These are phyloP conservation scores for Ceratobasidium sp. DNA, from an alignment of 1,284 basidiomycete genomes.

Conservation along the genomic window DNA sequence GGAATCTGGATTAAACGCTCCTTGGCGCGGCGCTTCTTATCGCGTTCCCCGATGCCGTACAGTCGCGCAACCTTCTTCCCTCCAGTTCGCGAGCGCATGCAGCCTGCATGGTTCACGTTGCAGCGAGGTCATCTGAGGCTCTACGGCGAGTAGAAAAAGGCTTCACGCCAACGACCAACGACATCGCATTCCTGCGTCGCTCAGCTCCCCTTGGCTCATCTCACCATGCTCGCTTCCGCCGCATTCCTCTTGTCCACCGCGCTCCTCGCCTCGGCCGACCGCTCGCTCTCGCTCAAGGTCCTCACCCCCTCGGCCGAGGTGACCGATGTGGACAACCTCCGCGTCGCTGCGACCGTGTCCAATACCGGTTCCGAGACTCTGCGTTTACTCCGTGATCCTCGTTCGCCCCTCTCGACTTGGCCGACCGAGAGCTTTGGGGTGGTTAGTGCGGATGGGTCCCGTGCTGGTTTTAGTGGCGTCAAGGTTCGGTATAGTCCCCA, in stretches of 20 bases:
- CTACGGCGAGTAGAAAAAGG: too few relatives aligned
- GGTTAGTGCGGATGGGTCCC: slow-evolving; percentile 49
- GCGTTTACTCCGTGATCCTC: slow-evolving; percentile 57
- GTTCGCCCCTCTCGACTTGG: slow-evolving; percentile 51
- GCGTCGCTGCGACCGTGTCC: slow-evolving; percentile 53
- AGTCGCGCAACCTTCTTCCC: too few relatives aligned
- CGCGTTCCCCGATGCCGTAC: too few relatives aligned
- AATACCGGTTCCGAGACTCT: slow-evolving; percentile 59
- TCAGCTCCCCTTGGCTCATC: slow-evolving; percentile 28
- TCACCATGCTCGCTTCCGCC: slow-evolving; percentile 24
- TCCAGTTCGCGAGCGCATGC: too few relatives aligned
- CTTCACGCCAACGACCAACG: background rate
- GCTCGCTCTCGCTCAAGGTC: slow-evolving; percentile 36
- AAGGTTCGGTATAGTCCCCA: slow-evolving; percentile 46
- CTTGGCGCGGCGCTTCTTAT: too few relatives aligned
- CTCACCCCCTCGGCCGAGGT: slow-evolving; percentile 50
- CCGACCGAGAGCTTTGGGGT: slow-evolving; percentile 57
- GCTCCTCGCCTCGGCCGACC: slow-evolving; percentile 33
- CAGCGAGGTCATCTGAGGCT: too few relatives aligned
- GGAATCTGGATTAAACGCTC: too few relatives aligned
- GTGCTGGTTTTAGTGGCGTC: slow-evolving; percentile 49
- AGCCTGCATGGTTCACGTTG: too few relatives aligned
- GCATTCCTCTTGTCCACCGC: slow-evolving; percentile 32
- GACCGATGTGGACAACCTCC: slow-evolving; percentile 53
- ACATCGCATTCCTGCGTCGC: background rate